Conservation (phyloP, 371 early-diverging fungal genomes). For the Circinella minor region DNA sequence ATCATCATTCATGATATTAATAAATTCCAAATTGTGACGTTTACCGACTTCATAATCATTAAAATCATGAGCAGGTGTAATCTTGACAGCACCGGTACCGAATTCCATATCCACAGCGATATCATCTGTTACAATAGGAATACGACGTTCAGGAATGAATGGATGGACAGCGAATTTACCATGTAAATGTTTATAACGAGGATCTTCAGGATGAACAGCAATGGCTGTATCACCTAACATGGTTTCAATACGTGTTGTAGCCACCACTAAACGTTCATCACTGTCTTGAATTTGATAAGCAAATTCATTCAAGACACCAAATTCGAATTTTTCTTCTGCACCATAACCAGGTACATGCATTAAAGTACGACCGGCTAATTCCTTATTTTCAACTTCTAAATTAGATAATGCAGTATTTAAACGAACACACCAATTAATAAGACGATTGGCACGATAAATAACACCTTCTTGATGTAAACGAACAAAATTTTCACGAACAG, state of each 20-base stretch:
- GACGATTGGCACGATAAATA: slow-evolving; percentile 96
- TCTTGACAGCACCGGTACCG: slow-evolving; percentile 99
- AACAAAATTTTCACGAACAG: slow-evolving; percentile 97
- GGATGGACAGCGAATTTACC: slow-evolving; percentile 97
- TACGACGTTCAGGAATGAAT: slow-evolving; percentile 84
- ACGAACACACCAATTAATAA: slow-evolving; percentile 99
- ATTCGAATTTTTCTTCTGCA: slow-evolving; percentile 91
- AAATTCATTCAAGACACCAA: slow-evolving; percentile 97
- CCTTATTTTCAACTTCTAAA: slow-evolving; percentile 96
- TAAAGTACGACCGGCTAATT: slow-evolving; percentile 85
- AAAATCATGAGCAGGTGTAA: slow-evolving; percentile 96
- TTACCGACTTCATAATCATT: slow-evolving; percentile 99
- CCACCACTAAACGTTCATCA: slow-evolving; percentile 91
- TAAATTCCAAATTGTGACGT: slow-evolving; percentile 92
- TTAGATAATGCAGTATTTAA: slow-evolving; percentile 98
- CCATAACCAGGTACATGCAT: slow-evolving; percentile 92
- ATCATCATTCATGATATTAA: slow-evolving; percentile 96
- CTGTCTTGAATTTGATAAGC: slow-evolving; percentile 85
- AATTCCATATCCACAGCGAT: slow-evolving; percentile 94
- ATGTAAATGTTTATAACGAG: slow-evolving; percentile 86
- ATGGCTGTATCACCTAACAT: slow-evolving; percentile 99
- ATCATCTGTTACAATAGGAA: slow-evolving; percentile 94
- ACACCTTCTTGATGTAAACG: slow-evolving; percentile 95
- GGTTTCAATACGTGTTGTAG: slow-evolving; percentile 99
- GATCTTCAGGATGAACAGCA: slow-evolving; percentile 91